Percentiles rank a stretch among this genome's conserved stretches.
These are phyloP conservation scores for Hypoxylon fragiforme DNA, from an alignment of 495 filamentous ascomycete species.

Conservation along the genomic window DNA sequence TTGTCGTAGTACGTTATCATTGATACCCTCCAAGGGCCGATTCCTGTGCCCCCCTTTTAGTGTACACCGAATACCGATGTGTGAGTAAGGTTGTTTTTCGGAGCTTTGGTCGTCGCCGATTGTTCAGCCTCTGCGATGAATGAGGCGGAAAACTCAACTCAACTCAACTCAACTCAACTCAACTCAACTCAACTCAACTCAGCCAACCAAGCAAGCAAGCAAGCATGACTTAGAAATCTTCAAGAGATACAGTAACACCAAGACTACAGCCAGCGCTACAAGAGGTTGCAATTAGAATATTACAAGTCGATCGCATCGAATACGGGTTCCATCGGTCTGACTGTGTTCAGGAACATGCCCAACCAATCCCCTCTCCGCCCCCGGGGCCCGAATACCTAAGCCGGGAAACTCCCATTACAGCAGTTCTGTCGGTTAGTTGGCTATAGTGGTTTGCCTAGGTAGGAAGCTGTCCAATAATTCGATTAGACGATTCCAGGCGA, in stretches of 20 bases:
- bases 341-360: not conserved
- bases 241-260: too few relatives aligned
- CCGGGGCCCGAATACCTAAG: constrained; percentile 4
- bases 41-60: constrained; percentile 16
- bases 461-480: constrained; percentile 22
- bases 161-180: too few relatives aligned
- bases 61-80: constrained; percentile 1
- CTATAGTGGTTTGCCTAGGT: constrained; percentile 11
- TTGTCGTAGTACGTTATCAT: constrained; percentile 11
- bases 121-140: constrained; percentile 28
- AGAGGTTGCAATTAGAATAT: constrained; percentile 4
- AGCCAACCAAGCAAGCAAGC: too few relatives aligned
- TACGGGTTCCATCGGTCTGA: constrained; percentile 28
- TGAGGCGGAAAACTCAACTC: constrained; percentile 18
- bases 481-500: not conserved
- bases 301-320: constrained; percentile 17
- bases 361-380: constrained; percentile 18
- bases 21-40: constrained; percentile 23
- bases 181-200: too few relatives aligned
- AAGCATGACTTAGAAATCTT: too few relatives aligned
- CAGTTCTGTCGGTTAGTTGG: not conserved
- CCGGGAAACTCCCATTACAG: constrained; percentile 23
- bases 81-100: constrained; percentile 1
- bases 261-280: not conserved
- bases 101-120: constrained; percentile 21